Percentiles rank a stretch among this genome's conserved stretches.
phyloP scores from a whole-genome alignment of 2,329 filamentous ascomycete genomes.

The Chalaropsis thielavioides region DNA sequence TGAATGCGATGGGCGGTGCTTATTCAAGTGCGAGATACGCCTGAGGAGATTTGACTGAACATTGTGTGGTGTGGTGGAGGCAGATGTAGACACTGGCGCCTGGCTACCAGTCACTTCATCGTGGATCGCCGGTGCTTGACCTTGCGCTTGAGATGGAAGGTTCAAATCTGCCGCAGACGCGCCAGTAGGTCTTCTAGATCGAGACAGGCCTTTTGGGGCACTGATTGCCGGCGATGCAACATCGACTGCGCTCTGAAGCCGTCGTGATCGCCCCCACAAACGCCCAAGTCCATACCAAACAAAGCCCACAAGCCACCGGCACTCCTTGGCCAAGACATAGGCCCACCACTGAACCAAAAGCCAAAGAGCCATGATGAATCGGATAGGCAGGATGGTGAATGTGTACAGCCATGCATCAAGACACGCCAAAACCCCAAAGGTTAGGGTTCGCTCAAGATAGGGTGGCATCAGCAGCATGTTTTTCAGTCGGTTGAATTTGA shows the following conservation, averaged over 20 bases:
- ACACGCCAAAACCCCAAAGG: constrained; percentile 81
- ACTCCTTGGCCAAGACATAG: constrained; percentile 56
- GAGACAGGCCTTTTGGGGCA: not conserved
- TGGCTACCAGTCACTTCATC: not conserved
- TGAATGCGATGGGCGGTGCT: constrained; percentile 22
- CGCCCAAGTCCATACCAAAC: constrained; percentile 68
- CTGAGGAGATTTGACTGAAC: constrained; percentile 11
- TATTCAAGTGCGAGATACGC: constrained; percentile 18
- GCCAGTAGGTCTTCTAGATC: not conserved
- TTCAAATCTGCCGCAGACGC: not conserved
- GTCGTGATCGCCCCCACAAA: constrained; percentile 46
- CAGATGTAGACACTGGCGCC: not conserved
- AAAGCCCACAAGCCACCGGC: constrained; percentile 55
- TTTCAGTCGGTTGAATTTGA: constrained; percentile 81
- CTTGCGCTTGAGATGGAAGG: not conserved
- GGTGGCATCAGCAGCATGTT: constrained; percentile 77
- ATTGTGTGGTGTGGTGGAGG: not conserved
- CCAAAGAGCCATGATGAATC: constrained; percentile 67
- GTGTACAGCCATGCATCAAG: constrained; percentile 94
- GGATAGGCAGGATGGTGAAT: constrained; percentile 83
- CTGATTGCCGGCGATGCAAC: not conserved
- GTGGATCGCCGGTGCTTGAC: not conserved
- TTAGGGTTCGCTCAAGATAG: constrained; percentile 68
- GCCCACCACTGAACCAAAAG: constrained; percentile 69
- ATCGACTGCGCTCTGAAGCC: not conserved